Evolutionary conservation across 2,329 filamentous ascomycete genomes (phyloP).

Genomic region (Beauveria medogensis): DNA sequence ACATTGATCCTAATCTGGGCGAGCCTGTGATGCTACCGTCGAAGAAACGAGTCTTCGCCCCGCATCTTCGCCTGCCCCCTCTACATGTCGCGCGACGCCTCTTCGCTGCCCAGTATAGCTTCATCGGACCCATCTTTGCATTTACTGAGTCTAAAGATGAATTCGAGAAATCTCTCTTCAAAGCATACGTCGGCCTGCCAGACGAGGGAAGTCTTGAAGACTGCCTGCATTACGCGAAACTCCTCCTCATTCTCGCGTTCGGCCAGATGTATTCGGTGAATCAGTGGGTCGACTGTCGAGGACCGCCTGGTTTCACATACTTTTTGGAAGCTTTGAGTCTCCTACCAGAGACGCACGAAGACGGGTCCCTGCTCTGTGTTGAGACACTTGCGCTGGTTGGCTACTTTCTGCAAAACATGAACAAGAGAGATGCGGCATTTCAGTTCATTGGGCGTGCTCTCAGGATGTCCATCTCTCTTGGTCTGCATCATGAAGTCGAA

Average conservation of each 20-base stretch:
- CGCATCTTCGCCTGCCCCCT: constrained; percentile 34
- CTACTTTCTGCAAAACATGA: constrained; percentile 51
- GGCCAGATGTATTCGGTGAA: constrained; percentile 51
- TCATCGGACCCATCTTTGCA: constrained; percentile 50
- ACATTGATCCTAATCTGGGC: constrained; percentile 25
- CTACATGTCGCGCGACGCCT: constrained; percentile 41
- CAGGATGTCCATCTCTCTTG: constrained; percentile 49
- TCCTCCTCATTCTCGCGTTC: constrained; percentile 45
- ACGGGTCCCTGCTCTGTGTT: constrained; percentile 45
- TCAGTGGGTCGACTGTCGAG: constrained; percentile 42
- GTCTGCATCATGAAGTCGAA: constrained; percentile 45
- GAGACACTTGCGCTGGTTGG: constrained; percentile 46
- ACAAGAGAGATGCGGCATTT: constrained; percentile 46
- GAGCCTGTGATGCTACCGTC: constrained; percentile 27
- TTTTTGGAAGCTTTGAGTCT: constrained; percentile 44
- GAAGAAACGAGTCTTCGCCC: constrained; percentile 18
- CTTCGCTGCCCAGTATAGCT: constrained; percentile 44
- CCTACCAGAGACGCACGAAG: constrained; percentile 46
- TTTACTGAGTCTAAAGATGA: constrained; percentile 36
- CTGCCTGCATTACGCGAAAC: constrained; percentile 42
- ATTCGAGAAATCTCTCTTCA: constrained; percentile 37
- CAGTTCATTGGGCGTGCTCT: constrained; percentile 46
- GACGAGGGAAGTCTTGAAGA: constrained; percentile 36
- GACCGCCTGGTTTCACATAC: constrained; percentile 47
- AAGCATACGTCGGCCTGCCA: constrained; percentile 34